Evolutionary conservation across 306 rosid species (phyloP).

Genomic region (Vicia faba): DNA sequence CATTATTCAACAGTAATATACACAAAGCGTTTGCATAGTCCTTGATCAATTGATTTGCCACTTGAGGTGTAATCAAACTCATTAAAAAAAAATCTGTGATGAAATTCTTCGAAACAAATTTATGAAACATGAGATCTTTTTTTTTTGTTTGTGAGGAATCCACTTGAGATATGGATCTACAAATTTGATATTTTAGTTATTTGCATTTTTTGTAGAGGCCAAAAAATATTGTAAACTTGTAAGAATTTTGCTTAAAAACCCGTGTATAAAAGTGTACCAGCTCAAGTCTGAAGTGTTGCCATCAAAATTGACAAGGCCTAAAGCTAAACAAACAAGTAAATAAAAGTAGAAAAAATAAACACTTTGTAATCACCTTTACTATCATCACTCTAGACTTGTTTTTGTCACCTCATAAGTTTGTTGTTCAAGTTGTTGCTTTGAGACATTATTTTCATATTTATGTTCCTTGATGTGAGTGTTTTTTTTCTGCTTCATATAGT

Average conservation of each 20-base stretch:
- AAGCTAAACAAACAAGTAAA: slow-evolving; percentile 20
- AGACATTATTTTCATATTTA: slow-evolving; percentile 1
- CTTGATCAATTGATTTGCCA: slow-evolving; percentile 14
- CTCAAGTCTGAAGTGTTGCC: slow-evolving; percentile 2
- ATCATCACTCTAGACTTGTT: slow-evolving; percentile 31
- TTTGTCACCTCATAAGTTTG: slow-evolving; percentile 20
- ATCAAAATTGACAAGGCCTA: slow-evolving; percentile 7
- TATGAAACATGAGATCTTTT: neutral
- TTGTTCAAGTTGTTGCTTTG: slow-evolving; percentile 7
- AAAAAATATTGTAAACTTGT: slow-evolving; percentile 15
- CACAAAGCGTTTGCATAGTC: neutral
- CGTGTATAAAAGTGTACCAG: neutral
- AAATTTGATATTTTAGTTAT: slow-evolving; percentile 20
- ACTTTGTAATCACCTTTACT: neutral
- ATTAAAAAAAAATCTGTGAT: neutral
- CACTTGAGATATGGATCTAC: slow-evolving; percentile 19
- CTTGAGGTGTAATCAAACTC: slow-evolving; percentile 9
- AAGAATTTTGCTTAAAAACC: slow-evolving; percentile 14
- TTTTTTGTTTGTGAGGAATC: slow-evolving; percentile 9
- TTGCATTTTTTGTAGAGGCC: slow-evolving; percentile 25
- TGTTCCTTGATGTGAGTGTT: neutral
- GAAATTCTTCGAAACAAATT: slow-evolving; percentile 16
- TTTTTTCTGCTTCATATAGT: neutral
- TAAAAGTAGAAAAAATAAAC: neutral
- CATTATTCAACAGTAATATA: too few relatives aligned